Conservation (phyloP, 768 basidiomycete genomes). For the Lactarius psammicola region DNA sequence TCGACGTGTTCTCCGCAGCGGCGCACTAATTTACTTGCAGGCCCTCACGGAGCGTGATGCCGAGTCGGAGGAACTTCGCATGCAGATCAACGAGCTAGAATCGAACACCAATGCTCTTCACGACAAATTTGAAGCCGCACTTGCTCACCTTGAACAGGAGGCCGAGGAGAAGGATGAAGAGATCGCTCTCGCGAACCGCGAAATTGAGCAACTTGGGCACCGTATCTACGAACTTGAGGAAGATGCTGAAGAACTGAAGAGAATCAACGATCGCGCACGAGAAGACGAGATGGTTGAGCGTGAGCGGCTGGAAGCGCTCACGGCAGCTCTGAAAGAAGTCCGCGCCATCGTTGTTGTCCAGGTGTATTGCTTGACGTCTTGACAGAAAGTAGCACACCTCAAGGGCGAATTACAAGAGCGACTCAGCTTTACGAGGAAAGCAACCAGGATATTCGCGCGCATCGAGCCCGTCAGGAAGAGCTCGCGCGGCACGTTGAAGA, state of each 20-base stretch:
- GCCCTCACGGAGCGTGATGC: conserved; percentile 76
- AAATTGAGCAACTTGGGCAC: conserved; percentile 78
- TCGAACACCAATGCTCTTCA: conserved; percentile 67
- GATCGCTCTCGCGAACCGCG: conserved; percentile 66
- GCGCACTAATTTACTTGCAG: conserved; percentile 37
- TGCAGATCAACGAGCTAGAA: conserved; percentile 74
- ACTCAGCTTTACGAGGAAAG: conserved; percentile 64
- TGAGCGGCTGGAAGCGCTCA: conserved; percentile 63
- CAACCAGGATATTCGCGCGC: conserved; percentile 60
- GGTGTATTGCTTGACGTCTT: conserved; percentile 14
- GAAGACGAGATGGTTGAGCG: conserved; percentile 75
- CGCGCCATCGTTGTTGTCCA: conserved; percentile 25
- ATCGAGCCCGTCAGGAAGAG: conserved; percentile 73
- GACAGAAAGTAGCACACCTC: conserved; percentile 64
- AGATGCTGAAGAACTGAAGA: conserved; percentile 72
- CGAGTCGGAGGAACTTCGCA: conserved; percentile 71
- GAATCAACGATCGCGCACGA: conserved; percentile 62
- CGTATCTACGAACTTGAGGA: conserved; percentile 82
- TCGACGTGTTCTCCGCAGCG: not conserved
- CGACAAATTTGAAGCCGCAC: conserved; percentile 68
- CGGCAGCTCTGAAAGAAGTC: conserved; percentile 79
- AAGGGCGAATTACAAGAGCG: conserved; percentile 68
- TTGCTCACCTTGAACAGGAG: conserved; percentile 75
- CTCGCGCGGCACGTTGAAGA: conserved; percentile 73
- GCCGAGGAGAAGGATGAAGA: conserved; percentile 78